Conservation (phyloP, 1,284 basidiomycete species). For the Ustilago cynodontis region DNA sequence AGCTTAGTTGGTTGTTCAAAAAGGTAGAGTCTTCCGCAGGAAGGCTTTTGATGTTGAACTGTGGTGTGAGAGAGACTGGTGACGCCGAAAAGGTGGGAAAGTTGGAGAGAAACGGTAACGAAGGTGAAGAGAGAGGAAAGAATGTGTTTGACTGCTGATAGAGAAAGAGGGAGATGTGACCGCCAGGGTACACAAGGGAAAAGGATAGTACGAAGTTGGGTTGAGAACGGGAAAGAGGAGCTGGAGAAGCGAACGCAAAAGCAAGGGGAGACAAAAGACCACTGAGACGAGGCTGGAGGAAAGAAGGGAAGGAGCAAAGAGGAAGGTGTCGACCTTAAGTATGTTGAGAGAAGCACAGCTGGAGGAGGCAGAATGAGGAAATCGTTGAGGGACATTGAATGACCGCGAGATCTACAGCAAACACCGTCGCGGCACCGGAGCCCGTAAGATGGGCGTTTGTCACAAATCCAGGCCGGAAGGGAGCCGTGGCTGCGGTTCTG, state of each 20-base stretch:
- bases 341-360: conserved; percentile 3
- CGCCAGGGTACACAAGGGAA: conserved; percentile 50
- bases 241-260: conserved; percentile 38
- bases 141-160: conserved; percentile 26
- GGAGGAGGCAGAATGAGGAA: background rate
- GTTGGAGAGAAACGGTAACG: conserved; percentile 17
- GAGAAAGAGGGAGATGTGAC: conserved; percentile 29
- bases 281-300: conserved; percentile 34
- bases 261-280: conserved; percentile 37
- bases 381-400: background rate
- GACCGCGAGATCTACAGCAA: background rate
- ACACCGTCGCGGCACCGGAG: conserved; percentile 10
- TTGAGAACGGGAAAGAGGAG: conserved; percentile 27
- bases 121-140: conserved; percentile 1
- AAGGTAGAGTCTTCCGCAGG: conserved; percentile 36
- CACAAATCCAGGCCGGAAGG: conserved; percentile 3
- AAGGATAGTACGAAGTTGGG: conserved; percentile 33
- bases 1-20: conserved; percentile 14
- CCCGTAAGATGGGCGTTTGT: conserved; percentile 7
- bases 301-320: conserved; percentile 13
- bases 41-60: conserved; percentile 19
- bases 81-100: conserved; percentile 2
- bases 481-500: background rate
- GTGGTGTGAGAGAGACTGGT: background rate
- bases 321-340: conserved; percentile 23